phyloP scores from a whole-genome alignment of 805 yeast species.

The Saccharomycopsis sp. region DNA sequence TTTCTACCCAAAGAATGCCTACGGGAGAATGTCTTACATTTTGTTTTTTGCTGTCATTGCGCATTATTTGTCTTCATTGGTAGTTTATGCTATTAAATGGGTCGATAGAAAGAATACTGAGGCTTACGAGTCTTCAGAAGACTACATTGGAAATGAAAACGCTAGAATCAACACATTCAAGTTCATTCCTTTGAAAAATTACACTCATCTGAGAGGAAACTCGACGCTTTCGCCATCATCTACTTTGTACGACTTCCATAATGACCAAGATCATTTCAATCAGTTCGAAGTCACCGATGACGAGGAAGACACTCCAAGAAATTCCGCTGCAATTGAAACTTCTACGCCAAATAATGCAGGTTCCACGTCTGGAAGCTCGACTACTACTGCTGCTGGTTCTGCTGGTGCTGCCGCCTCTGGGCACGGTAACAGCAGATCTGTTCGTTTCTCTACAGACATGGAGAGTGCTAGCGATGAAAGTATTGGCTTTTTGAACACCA shows the following conservation, averaged over 20 bases:
- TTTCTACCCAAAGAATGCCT: constrained; percentile 73
- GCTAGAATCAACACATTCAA: constrained; percentile 1
- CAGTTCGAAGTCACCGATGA: constrained; percentile 21
- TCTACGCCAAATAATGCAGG: neutral
- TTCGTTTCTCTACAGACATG: constrained; percentile 10
- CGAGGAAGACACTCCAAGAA: constrained; percentile 4
- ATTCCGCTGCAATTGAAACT: constrained; percentile 13
- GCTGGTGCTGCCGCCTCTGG: constrained; percentile 18
- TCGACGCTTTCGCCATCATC: constrained; percentile 19
- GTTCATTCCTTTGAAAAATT: constrained; percentile 27
- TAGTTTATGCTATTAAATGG: constrained; percentile 42
- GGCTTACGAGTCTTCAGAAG: too few species aligned
- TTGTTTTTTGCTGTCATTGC: constrained; percentile 44
- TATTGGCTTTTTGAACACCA: neutral
- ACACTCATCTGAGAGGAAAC: constrained; percentile 23
- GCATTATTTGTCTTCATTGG: constrained; percentile 51
- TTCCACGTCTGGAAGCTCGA: constrained; percentile 18
- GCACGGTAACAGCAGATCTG: constrained; percentile 3
- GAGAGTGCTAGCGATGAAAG: constrained; percentile 11
- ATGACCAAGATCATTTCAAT: constrained; percentile 9
- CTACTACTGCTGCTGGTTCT: too few species aligned
- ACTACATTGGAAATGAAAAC: constrained; percentile 21
- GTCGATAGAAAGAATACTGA: constrained; percentile 22
- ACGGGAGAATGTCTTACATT: constrained; percentile 57
- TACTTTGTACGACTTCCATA: constrained; percentile 20